These are phyloP conservation scores for Fibroporia radiculosa DNA, from an alignment of 768 basidiomycete genomes.

Conservation along the genomic window DNA sequence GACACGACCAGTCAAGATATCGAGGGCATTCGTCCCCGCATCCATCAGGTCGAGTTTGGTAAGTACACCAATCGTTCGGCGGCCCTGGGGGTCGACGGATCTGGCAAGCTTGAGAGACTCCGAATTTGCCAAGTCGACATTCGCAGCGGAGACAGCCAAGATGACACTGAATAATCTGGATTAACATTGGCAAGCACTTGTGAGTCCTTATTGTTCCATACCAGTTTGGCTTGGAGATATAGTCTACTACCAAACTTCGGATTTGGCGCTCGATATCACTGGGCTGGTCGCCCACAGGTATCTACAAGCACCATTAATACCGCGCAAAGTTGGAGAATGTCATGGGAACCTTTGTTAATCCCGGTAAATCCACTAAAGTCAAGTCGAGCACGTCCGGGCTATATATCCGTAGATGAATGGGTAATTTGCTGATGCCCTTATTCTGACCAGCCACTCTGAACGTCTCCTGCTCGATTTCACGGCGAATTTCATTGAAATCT, in stretches of 20 bases:
- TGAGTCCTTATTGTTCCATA: conserved; percentile 25
- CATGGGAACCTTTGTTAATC: conserved; percentile 91
- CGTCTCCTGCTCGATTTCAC: conserved; percentile 97
- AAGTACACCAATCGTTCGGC: conserved; percentile 92
- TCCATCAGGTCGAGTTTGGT: conserved; percentile 99
- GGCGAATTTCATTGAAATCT: conserved; percentile 90
- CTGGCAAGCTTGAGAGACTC: conserved; percentile 96
- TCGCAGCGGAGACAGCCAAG: conserved; percentile 93
- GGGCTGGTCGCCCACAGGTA: conserved; percentile 94
- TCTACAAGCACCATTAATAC: conserved; percentile 34
- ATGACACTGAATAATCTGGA: conserved; percentile 60
- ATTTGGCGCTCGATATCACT: conserved; percentile 98
- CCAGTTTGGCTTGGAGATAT: conserved; percentile 96
- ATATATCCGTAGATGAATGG: conserved; percentile 92
- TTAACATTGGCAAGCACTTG: background rate
- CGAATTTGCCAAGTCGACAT: conserved; percentile 98
- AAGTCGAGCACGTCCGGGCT: conserved; percentile 93
- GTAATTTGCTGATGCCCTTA: conserved; percentile 94
- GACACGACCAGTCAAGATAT: conserved; percentile 92
- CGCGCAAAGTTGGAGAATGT: too few relatives aligned
- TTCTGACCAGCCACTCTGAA: conserved; percentile 97
- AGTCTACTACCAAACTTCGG: conserved; percentile 87
- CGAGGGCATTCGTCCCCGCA: conserved; percentile 94
- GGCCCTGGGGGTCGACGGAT: conserved; percentile 90
- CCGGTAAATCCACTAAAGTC: conserved; percentile 94